Evolutionary conservation across 768 basidiomycete genomes (phyloP).

Genomic region (Cyclocybe cylindracea): DNA sequence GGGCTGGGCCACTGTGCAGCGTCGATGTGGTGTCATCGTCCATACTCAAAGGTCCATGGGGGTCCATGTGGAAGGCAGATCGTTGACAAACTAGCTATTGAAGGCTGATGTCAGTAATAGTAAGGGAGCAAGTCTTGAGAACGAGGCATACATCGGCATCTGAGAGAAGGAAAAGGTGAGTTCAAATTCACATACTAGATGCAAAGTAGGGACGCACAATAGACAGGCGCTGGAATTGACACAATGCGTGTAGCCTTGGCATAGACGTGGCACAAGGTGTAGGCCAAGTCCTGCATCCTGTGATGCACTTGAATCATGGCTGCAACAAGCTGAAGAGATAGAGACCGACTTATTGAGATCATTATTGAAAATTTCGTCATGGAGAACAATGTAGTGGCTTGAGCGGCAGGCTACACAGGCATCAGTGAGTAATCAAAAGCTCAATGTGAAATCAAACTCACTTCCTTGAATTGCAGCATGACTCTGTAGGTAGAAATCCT

Average conservation of each 20-base stretch:
- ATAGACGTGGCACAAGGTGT: conserved; percentile 25
- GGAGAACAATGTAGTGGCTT: conserved; percentile 27
- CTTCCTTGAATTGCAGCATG: conserved; percentile 59
- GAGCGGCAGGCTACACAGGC: conserved; percentile 17
- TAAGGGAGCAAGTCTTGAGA: too few species aligned
- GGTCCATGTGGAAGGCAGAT: too few species aligned
- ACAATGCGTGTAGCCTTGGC: conserved; percentile 32
- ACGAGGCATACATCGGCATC: conserved; percentile 11
- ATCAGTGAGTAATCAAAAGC: background rate
- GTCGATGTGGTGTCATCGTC: too few species aligned
- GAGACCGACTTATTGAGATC: conserved; percentile 6
- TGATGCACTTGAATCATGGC: background rate
- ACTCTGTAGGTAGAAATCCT: conserved; percentile 58
- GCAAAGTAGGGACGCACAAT: conserved; percentile 22
- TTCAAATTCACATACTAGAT: background rate
- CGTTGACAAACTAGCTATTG: too few species aligned
- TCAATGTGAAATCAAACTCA: conserved; percentile 23
- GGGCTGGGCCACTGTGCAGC: too few species aligned
- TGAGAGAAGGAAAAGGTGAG: background rate
- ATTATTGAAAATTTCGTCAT: conserved; percentile 20
- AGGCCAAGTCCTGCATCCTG: conserved; percentile 25
- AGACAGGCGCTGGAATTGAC: conserved; percentile 31
- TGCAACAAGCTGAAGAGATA: background rate
- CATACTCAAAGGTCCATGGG: too few species aligned
- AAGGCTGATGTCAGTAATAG: too few species aligned